A percentile compares a stretch with the other conserved stretches of the same genome.
phyloP scores from a whole-genome alignment of 169 alveolate genomes.

The Eimeria praecox region DNA sequence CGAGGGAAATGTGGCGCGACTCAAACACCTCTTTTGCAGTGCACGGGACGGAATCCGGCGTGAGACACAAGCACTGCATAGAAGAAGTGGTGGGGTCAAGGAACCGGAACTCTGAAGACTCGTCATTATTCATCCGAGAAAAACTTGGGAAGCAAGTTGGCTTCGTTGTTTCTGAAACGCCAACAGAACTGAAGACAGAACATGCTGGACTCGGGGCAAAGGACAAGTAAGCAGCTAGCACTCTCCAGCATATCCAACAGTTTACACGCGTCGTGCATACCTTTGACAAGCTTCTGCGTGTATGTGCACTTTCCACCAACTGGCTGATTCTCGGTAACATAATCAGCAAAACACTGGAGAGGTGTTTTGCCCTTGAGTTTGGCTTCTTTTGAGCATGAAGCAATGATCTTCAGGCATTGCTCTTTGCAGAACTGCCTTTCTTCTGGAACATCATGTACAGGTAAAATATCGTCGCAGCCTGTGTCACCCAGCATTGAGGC shows the following conservation, averaged over 20 bases:
- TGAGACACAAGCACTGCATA: slow-evolving; percentile 65
- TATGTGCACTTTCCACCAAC: slow-evolving; percentile 44
- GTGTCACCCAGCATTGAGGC: slow-evolving; percentile 14
- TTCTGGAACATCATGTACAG: slow-evolving; percentile 24
- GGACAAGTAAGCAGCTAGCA: not conserved
- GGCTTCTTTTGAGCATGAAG: not conserved
- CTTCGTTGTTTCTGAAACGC: not conserved
- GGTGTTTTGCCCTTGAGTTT: not conserved
- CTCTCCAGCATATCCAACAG: not conserved
- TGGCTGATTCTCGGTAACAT: not conserved
- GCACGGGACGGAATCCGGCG: slow-evolving; percentile 55
- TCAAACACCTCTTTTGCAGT: slow-evolving; percentile 68
- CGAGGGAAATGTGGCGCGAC: not conserved
- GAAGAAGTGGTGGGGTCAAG: slow-evolving; percentile 34
- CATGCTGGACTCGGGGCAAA: not conserved
- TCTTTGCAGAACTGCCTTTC: slow-evolving; percentile 27
- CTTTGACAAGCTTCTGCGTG: slow-evolving; percentile 32
- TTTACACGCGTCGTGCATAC: not conserved
- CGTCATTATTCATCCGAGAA: slow-evolving; percentile 60
- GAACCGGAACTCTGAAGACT: slow-evolving; percentile 44
- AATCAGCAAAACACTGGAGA: slow-evolving; percentile 56
- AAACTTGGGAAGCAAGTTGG: slow-evolving; percentile 63
- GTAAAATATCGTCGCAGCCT: slow-evolving; percentile 68
- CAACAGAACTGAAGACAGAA: not conserved
- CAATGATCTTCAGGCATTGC: slow-evolving; percentile 13